Conservation (phyloP, 2,329 filamentous ascomycete species). For the Diaporthe aspalathi region DNA sequence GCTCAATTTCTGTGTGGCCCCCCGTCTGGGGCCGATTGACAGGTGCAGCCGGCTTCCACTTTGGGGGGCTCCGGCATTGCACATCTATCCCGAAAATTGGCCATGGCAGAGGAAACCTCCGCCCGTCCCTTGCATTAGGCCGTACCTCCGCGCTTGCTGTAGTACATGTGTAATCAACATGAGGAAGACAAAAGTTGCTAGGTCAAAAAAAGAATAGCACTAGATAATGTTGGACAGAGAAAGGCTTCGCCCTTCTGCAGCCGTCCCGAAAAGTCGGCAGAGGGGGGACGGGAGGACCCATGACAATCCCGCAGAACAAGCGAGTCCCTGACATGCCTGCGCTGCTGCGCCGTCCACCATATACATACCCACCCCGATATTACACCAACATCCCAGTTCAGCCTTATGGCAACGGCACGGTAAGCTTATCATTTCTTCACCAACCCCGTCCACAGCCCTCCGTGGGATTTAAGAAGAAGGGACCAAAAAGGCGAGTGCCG, state of each 20-base stretch:
- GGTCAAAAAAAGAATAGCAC: background rate
- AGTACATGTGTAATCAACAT: constrained; percentile 25
- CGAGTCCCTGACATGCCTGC: background rate
- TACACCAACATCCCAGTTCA: constrained; percentile 28
- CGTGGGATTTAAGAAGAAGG: background rate
- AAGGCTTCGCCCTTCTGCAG: background rate
- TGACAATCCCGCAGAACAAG: background rate
- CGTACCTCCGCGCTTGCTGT: constrained; percentile 28
- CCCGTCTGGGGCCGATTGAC: constrained; percentile 30
- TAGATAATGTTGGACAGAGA: background rate
- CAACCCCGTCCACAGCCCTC: constrained; percentile 12
- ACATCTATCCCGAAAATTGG: constrained; percentile 36
- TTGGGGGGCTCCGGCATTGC: constrained; percentile 32
- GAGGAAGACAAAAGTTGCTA: background rate
- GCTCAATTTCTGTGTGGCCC: no score
- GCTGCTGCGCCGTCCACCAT: constrained; percentile 16
- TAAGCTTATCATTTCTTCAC: constrained; percentile 24
- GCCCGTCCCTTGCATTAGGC: constrained; percentile 38
- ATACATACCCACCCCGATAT: background rate
- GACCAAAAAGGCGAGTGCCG: background rate
- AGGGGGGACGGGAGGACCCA: no score
- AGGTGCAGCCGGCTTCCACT: no score
- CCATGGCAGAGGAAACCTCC: constrained; percentile 24
- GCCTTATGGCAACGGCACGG: constrained; percentile 29
- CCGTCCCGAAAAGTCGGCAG: background rate